Evolutionary conservation across 768 basidiomycete species (phyloP).

Genomic region (Leccinum uliginosum): DNA sequence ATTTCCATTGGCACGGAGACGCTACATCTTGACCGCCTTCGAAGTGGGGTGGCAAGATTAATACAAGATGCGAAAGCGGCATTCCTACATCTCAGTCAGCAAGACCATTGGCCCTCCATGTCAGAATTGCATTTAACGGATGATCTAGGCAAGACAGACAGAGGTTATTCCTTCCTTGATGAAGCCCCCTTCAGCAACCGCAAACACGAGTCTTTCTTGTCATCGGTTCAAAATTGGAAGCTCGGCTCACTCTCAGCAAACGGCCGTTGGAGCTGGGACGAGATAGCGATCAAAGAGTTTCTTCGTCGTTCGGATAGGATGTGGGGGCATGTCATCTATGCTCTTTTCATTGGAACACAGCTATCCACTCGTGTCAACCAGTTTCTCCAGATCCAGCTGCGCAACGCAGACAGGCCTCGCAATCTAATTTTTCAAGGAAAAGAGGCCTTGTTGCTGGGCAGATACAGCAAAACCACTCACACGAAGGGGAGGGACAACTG

Average conservation of each 20-base stretch:
- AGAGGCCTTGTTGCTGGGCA: neutral
- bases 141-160: neutral
- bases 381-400: conserved; percentile 5
- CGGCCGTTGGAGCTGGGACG: neutral
- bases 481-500: neutral
- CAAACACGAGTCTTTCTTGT: neutral
- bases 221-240: neutral
- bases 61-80: neutral
- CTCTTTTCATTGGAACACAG: conserved; percentile 1
- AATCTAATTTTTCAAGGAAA: conserved; percentile 4
- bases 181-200: neutral
- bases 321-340: neutral
- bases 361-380: neutral
- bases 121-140: neutral
- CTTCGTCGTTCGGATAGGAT: neutral
- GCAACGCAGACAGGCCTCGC: neutral
- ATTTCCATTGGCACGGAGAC: neutral
- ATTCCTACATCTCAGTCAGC: conserved; percentile 1
- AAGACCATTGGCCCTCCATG: neutral
- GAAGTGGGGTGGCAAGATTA: neutral
- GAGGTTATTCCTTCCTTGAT: neutral
- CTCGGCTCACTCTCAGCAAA: neutral
- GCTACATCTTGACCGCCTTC: neutral
- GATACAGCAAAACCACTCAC: conserved; percentile 9
- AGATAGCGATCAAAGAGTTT: neutral